phyloP scores from a whole-genome alignment of 2,329 filamentous ascomycete species.

The Capronia coronata region DNA sequence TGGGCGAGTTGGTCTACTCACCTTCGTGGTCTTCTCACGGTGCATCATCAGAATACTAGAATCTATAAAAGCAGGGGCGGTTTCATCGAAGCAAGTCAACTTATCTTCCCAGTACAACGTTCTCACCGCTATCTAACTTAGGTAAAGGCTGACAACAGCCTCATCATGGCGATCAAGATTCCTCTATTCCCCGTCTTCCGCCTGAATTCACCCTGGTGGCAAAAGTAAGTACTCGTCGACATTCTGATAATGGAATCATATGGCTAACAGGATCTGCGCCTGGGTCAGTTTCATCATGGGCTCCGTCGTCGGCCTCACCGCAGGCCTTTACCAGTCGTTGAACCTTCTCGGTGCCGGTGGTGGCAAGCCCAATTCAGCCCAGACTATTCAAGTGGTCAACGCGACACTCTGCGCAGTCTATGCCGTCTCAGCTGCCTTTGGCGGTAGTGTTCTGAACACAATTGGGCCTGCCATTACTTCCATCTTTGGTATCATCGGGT shows the following conservation, averaged over 20 bases:
- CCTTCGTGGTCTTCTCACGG: too few species aligned
- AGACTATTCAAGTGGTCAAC: conserved; percentile 13
- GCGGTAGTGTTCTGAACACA: conserved; percentile 13
- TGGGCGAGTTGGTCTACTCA: too few species aligned
- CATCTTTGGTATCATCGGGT: background rate
- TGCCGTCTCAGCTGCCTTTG: conserved; percentile 11
- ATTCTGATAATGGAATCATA: background rate
- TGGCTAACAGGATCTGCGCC: background rate
- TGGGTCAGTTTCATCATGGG: conserved; percentile 7
- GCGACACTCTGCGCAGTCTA: conserved; percentile 15
- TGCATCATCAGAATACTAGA: too few species aligned
- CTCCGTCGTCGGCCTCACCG: conserved; percentile 13
- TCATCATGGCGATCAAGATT: background rate
- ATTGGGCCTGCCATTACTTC: conserved; percentile 15
- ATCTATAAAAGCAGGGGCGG: too few species aligned
- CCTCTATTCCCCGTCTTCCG: background rate
- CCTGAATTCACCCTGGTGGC: background rate
- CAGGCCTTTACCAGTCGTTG: conserved; percentile 10
- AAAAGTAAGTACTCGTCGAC: background rate
- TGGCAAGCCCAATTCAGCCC: conserved; percentile 10
- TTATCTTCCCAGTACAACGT: too few species aligned
- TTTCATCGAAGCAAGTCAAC: too few species aligned
- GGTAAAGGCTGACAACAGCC: background rate
- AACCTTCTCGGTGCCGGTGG: conserved; percentile 19
- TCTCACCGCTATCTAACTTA: too few species aligned